Evolutionary conservation across 805 yeast genomes (phyloP).

Genomic region (Candida coquimbonensis): DNA sequence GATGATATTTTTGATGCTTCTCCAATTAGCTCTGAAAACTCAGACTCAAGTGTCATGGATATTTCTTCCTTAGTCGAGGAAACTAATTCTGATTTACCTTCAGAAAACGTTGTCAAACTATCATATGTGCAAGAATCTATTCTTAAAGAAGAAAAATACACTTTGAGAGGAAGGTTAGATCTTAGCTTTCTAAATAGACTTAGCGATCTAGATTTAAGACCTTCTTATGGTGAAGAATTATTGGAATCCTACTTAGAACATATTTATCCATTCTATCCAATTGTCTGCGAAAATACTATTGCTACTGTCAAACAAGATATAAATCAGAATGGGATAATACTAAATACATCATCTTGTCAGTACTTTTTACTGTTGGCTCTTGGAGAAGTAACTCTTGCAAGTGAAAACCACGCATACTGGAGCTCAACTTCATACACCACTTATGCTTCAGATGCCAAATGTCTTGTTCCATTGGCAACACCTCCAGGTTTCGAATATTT

Average conservation of each 20-base stretch:
- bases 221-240: neutral
- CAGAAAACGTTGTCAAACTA: too few species aligned
- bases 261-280: constrained; percentile 4
- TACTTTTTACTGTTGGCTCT: constrained; percentile 1
- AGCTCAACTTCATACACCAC: constrained; percentile 1
- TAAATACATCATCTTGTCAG: neutral
- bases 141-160: neutral
- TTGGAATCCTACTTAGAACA: constrained; percentile 3
- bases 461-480: neutral
- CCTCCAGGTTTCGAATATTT: constrained; percentile 4
- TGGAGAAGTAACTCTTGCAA: constrained; percentile 2
- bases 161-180: neutral
- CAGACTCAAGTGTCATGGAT: neutral
- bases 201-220: neutral
- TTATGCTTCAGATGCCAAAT: neutral
- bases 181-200: neutral
- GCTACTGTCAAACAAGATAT: neutral
- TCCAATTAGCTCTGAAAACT: neutral
- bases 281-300: constrained; percentile 2
- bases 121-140: neutral
- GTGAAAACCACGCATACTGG: constrained; percentile 2
- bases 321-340: neutral
- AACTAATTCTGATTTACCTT: neutral
- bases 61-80: neutral
- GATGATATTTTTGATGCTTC: neutral